Base-by-base conservation (phyloP, 768 basidiomycete species). In the Leccinum broughii region DNA sequence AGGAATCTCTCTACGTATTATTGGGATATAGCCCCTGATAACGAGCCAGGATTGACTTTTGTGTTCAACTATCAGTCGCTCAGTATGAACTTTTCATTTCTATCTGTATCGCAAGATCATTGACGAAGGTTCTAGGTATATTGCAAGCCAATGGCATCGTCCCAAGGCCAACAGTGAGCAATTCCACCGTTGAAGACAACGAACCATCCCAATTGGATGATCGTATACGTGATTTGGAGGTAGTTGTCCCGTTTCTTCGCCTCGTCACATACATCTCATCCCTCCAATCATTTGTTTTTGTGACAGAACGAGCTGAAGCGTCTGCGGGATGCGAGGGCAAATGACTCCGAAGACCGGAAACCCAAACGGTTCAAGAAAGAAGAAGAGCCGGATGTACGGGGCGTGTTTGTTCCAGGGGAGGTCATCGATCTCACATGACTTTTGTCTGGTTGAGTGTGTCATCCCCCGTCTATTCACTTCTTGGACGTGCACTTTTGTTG, bases 341-440 rank as follows among this genome's bases (percentile, higher is more conserved):
- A 41, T 37, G 15, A 54, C 5, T 41, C 44, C 5, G 46, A 58
- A 32, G 58, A 63, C 35, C 51, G 24, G 13, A 62, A 70, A 10
- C 49, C 61, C 10, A 64, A 70, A 49, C 63, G 61, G 41, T 44
- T 66, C 52, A 64, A 70, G 55, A 55, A 22, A 48, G 46, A 46
- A 34, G 59, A 64, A 22, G 55, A 50, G 14, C 6, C 24, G 4
- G 49, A 24, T 50, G 24, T 58, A 55, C 56, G n/a, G 11, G 57
- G 26, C 39, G 4, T 46, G 2, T 58, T 61, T 20, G 9, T 35
- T 39, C 24, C 52, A 0, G 55, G 57, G 46, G 63, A 69, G 41
- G 17, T 64, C 41, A 67, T 67, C 17, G 64, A 64, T 44, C 41
- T 44, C 10, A 41, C 41, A 35, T 35, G 34, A 35, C 37, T 37